Evolutionary conservation across 1,139 yeast species (phyloP).

Genomic region (Suhomyces anneliseae): DNA sequence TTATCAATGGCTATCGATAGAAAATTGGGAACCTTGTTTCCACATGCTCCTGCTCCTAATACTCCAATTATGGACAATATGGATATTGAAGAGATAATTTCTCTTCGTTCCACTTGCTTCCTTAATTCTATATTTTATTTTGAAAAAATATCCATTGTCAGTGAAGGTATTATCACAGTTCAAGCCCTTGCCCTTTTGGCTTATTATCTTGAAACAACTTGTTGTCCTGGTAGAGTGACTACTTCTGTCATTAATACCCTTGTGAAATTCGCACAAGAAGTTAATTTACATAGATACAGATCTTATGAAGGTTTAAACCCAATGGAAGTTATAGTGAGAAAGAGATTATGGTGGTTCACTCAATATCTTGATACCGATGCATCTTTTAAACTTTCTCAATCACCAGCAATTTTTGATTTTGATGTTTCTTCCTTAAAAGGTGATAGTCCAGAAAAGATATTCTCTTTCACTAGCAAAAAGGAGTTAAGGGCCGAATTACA

Average conservation of each 20-base stretch:
- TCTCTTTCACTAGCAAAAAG: conserved; percentile 6
- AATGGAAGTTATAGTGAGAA: conserved; percentile 38
- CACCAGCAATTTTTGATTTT: conserved; percentile 52
- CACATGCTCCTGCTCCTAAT: conserved; percentile 24
- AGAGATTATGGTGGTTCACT: conserved; percentile 56
- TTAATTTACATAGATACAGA: conserved; percentile 65
- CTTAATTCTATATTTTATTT: conserved; percentile 48
- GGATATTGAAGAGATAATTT: conserved; percentile 1
- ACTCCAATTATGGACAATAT: conserved; percentile 15
- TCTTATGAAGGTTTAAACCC: conserved; percentile 36
- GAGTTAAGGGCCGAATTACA: neutral
- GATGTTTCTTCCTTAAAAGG: conserved; percentile 37
- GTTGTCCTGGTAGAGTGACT: conserved; percentile 43
- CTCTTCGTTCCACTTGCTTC: conserved; percentile 18
- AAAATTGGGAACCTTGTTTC: conserved; percentile 1
- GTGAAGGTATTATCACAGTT: conserved; percentile 52
- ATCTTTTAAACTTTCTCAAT: conserved; percentile 57
- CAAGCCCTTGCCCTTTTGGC: conserved; percentile 50
- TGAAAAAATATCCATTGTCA: conserved; percentile 44
- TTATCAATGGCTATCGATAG: conserved; percentile 15
- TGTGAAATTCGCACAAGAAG: conserved; percentile 58
- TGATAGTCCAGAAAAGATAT: conserved; percentile 5
- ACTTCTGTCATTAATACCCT: conserved; percentile 51
- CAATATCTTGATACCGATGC: conserved; percentile 54
- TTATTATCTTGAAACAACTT: conserved; percentile 43